Percentiles rank a stretch among this genome's conserved stretches.
These are phyloP conservation scores for Trichoderma cornu-damae DNA, from an alignment of 2,329 filamentous ascomycete genomes.

Conservation along the genomic window DNA sequence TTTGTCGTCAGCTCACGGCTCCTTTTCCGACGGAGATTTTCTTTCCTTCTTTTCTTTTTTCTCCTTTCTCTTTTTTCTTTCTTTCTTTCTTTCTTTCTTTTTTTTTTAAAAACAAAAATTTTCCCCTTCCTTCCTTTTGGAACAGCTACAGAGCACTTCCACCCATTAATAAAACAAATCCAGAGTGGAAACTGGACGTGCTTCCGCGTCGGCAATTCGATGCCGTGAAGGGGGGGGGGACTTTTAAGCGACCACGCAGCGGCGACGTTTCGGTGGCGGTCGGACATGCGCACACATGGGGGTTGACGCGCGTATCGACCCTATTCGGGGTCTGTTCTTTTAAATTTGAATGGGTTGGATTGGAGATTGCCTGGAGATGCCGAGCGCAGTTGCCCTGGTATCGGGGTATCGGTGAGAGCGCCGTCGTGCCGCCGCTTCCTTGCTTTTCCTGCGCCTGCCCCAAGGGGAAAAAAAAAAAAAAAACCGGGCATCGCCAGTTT, in stretches of 20 bases:
- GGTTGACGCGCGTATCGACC: slow-evolving; percentile 16
- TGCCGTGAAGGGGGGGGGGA: slow-evolving; percentile 13
- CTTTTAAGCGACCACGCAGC: slow-evolving; percentile 7
- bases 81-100: no score
- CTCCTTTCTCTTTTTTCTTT: no score
- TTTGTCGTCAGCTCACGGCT: background rate
- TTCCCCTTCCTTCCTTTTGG: background rate
- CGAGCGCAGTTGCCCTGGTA: background rate
- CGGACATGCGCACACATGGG: background rate
- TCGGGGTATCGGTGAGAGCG: background rate
- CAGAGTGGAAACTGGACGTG: slow-evolving; percentile 7
- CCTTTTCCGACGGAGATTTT: no score
- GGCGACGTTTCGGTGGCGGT: background rate
- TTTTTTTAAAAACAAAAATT: no score
- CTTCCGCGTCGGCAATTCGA: slow-evolving; percentile 12
- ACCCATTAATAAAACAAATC: background rate
- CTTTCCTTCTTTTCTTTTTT: no score
- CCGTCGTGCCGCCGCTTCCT: background rate
- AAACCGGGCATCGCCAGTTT: background rate
- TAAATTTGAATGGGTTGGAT: background rate
- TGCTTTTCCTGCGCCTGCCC: background rate
- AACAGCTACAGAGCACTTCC: background rate
- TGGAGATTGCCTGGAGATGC: background rate
- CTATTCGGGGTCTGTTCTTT: no score
- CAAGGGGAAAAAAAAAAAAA: no score